phyloP scores from a whole-genome alignment of 2,329 filamentous ascomycete species.

The Venturia oleaginea region DNA sequence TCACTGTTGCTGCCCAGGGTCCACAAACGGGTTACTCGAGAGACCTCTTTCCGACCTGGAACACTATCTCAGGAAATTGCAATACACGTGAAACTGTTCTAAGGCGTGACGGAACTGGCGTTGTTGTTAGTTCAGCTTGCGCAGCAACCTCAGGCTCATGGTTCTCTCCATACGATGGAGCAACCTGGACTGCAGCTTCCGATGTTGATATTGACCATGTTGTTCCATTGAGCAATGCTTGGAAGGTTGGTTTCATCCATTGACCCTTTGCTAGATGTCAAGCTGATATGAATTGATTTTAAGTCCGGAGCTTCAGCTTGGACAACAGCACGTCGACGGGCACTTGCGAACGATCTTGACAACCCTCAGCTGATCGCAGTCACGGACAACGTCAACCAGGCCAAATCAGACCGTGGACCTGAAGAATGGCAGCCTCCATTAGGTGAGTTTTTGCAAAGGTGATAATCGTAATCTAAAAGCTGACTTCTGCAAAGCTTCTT shows the following conservation, averaged over 20 bases:
- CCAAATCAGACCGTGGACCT: conserved; percentile 64
- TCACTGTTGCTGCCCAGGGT: conserved; percentile 49
- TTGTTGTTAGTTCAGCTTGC: conserved; percentile 52
- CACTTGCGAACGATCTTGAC: conserved; percentile 68
- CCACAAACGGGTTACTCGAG: conserved; percentile 54
- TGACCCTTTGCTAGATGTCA: neutral
- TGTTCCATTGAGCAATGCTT: conserved; percentile 72
- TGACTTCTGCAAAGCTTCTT: conserved; percentile 36
- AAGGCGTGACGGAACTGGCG: conserved; percentile 60
- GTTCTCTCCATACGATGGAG: conserved; percentile 66
- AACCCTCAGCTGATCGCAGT: conserved; percentile 73
- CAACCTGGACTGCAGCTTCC: conserved; percentile 55
- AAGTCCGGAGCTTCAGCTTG: conserved; percentile 63
- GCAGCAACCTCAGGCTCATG: conserved; percentile 57
- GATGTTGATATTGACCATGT: conserved; percentile 79
- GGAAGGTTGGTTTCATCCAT: conserved; percentile 47
- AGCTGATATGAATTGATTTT: neutral
- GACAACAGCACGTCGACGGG: conserved; percentile 57
- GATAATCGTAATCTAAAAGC: conserved; percentile 16
- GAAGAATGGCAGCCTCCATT: conserved; percentile 69
- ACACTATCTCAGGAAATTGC: conserved; percentile 55
- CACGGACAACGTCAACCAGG: conserved; percentile 65
- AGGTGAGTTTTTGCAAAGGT: conserved; percentile 26
- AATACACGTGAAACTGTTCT: conserved; percentile 66
- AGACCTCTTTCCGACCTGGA: conserved; percentile 64